Conservation (phyloP, 805 yeast genomes). For the Candida sonorensis region DNA sequence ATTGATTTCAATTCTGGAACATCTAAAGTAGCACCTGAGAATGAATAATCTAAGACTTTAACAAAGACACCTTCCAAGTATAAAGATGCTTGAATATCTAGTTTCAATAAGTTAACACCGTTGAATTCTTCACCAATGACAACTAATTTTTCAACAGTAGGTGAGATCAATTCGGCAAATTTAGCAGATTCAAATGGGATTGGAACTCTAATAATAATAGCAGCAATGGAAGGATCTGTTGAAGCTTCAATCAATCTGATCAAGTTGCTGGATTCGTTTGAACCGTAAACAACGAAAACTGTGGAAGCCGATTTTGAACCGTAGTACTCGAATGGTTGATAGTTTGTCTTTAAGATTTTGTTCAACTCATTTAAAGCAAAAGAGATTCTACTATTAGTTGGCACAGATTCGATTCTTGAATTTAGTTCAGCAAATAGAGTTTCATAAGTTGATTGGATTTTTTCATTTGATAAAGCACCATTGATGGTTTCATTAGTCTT, state of each 20-base stretch:
- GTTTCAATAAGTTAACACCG: constrained; percentile 41
- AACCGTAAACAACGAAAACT: constrained; percentile 79
- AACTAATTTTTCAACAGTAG: constrained; percentile 49
- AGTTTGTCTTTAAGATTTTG: constrained; percentile 43
- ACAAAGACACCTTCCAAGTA: constrained; percentile 42
- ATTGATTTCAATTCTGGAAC: constrained; percentile 27
- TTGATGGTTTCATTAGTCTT: constrained; percentile 42
- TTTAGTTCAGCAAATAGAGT: constrained; percentile 29
- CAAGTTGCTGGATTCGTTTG: constrained; percentile 55
- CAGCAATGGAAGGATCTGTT: constrained; percentile 43
- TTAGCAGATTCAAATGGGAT: constrained; percentile 65
- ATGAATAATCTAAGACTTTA: constrained; percentile 46
- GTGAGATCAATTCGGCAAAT: constrained; percentile 55
- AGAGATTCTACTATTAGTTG: constrained; percentile 31
- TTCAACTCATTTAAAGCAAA: constrained; percentile 46
- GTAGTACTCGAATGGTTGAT: constrained; percentile 59
- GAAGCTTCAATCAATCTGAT: constrained; percentile 33
- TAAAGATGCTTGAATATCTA: constrained; percentile 69
- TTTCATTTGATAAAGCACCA: constrained; percentile 37
- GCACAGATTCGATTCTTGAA: constrained; percentile 14
- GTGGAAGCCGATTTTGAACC: constrained; percentile 60
- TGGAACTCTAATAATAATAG: constrained; percentile 68
- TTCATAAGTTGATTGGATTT: constrained; percentile 33
- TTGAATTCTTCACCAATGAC: constrained; percentile 53
- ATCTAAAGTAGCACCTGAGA: constrained; percentile 21